Evolutionary conservation across 306 rosid species (phyloP), one percentile per base, ranked within the genome.

Genomic region (Trifolium dubium): DNA sequence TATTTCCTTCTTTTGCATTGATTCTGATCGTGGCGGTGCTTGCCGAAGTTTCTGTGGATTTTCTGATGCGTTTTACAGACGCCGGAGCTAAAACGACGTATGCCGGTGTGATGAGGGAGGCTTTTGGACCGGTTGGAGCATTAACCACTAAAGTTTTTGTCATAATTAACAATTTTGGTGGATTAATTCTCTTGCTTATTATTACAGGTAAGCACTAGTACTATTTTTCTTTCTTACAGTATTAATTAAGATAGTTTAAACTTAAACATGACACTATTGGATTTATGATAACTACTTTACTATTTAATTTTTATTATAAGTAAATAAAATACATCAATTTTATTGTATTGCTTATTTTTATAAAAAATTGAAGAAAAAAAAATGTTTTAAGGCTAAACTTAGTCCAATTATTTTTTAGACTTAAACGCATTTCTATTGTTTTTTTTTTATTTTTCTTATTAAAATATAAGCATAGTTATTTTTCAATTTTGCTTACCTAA

Each of bases 41-140:
- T n/a, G 86, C 87, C 0, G 96, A 91, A 17, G 37, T 89, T 0
- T 92, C 98, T 0, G 96, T 88, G 10, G 97, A 91, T 61, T 88
- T 91, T 46, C 81, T 94, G 41, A 60, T 94, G 87, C 85, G 97
- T 79, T 91, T 94, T 46, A 94, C 97, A 4, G 82, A 85, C 28
- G 76, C 95, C 69, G 97, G 92, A 4, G 82, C 82, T 29, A 69
- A 91, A 40, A 82, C 70, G n/a, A 92, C 98, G n/a, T 94, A 94
- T 60, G 90, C 93, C 54, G 97, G 97, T 11, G 85, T 94, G 18
- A 94, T 94, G 98, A 85, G 71, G 47, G 99, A 94, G 63, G 86
- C 96, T 30, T 94, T 94, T 11, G 96, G 96, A 2, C 73, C 73
- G 3, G 35, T 40, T 2, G 97, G 97, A 43, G 88, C 93, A 2